Base-by-base conservation (phyloP, 2,329 filamentous ascomycete genomes). In the Aspergillus proliferans region DNA sequence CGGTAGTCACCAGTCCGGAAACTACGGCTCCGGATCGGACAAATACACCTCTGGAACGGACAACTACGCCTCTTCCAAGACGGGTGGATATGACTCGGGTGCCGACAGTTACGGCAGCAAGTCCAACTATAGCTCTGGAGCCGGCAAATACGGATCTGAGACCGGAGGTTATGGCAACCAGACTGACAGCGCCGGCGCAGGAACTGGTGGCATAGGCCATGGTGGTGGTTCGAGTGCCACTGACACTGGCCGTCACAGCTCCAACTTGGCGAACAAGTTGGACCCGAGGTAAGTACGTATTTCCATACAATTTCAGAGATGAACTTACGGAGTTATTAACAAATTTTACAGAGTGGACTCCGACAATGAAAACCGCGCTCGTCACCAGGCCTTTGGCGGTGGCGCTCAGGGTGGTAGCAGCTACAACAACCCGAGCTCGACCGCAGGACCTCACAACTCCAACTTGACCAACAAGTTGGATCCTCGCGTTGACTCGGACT, bases 91-190 rank as follows among this genome's bases (percentile, higher is more conserved):
- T 24, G 18, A 21, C 10, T 39, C 52, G 3, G 26, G 26, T 10
- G 26, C 15, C 19, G 48, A 40, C 10, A 44, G 41, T 24, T 48
- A 51, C n/a, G 49, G 49, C 19, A 52, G 47, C 4, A 47, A 26
- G 6, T 22, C 47, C 43, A 43, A 46, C 6, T 45, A 51, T 43
- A 42, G 30, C 19, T 39, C 38, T 6, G 28, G 24, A 12, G 19
- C 9, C 19, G 46, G 22, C 19, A 21, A 19, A 68, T 51, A 54
- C 43, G 50, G 77, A 28, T 57, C 51, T 21, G 47, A 28, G 50
- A 45, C 42, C 18, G 50, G 43, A 9, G 34, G 39, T 19, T 46
- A 28, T 19, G 38, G 34, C 33, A 24, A 46, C 12, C 49, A 38
- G 18, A 46, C 48, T 39, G 51, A 47, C 30, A 58, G 47, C 33